Percentiles rank a stretch among this genome's conserved stretches.
phyloP scores from a whole-genome alignment of 1,139 yeast genomes.

The Wickerhamomyces sp. region DNA sequence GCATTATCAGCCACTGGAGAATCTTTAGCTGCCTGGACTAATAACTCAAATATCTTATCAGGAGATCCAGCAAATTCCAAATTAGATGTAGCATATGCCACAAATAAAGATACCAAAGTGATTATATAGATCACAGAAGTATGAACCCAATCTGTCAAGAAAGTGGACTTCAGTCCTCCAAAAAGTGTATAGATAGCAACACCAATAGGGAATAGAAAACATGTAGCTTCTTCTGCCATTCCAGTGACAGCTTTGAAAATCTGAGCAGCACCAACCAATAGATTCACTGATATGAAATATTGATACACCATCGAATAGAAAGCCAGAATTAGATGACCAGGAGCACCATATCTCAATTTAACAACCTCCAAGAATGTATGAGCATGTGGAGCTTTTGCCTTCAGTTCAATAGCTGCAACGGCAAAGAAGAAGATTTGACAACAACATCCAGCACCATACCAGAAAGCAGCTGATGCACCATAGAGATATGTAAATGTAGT shows the following conservation, averaged over 20 bases:
- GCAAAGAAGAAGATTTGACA: slow-evolving; percentile 49
- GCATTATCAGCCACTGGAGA: slow-evolving; percentile 24
- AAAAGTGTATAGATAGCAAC: slow-evolving; percentile 46
- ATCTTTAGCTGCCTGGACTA: slow-evolving; percentile 26
- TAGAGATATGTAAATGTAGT: slow-evolving; percentile 38
- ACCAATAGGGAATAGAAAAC: slow-evolving; percentile 47
- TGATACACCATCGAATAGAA: slow-evolving; percentile 32
- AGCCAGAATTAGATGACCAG: slow-evolving; percentile 30
- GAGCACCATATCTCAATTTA: slow-evolving; percentile 45
- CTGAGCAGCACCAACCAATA: slow-evolving; percentile 42
- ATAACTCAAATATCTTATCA: slow-evolving; percentile 32
- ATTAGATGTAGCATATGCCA: slow-evolving; percentile 27
- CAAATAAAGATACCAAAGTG: slow-evolving; percentile 29
- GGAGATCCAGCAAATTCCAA: slow-evolving; percentile 30
- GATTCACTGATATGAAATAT: slow-evolving; percentile 34
- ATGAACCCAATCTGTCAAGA: slow-evolving; percentile 39
- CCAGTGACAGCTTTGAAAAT: slow-evolving; percentile 41
- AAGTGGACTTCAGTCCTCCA: slow-evolving; percentile 51
- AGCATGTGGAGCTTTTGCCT: slow-evolving; percentile 52
- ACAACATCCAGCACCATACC: slow-evolving; percentile 51
- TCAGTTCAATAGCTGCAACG: slow-evolving; percentile 50
- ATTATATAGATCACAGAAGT: slow-evolving; percentile 40
- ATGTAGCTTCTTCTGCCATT: slow-evolving; percentile 44
- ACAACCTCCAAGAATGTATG: slow-evolving; percentile 54
- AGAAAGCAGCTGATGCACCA: slow-evolving; percentile 49